These are phyloP conservation scores for Auricularia sp. DNA, from an alignment of 768 basidiomycete species.

Conservation along the genomic window DNA sequence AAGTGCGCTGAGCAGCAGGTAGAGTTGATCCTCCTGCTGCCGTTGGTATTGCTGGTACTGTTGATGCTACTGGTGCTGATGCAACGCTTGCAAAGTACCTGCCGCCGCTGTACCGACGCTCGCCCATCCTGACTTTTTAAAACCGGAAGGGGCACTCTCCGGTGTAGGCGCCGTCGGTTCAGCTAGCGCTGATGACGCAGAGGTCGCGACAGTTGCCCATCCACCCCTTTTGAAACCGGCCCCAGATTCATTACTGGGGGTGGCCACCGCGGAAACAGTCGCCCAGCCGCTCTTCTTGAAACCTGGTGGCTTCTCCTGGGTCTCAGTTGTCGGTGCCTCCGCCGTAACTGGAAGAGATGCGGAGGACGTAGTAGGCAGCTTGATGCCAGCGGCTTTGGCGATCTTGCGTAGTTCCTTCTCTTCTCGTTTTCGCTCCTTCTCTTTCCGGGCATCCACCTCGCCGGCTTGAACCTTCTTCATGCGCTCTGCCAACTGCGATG, in stretches of 20 bases:
- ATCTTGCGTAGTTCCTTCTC: slow-evolving; percentile 79
- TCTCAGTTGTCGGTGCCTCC: slow-evolving; percentile 8
- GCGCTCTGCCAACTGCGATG: not conserved
- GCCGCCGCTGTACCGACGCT: no score
- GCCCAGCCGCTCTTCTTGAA: slow-evolving; percentile 44
- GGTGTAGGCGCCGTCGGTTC: not conserved
- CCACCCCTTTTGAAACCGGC: slow-evolving; percentile 6
- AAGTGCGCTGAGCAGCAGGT: not conserved
- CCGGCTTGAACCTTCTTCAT: slow-evolving; percentile 41
- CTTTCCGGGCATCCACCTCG: slow-evolving; percentile 64
- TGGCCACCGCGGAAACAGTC: slow-evolving; percentile 26
- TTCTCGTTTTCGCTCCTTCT: slow-evolving; percentile 78
- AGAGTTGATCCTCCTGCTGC: not conserved
- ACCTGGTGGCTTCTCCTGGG: slow-evolving; percentile 16
- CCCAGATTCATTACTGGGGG: slow-evolving; percentile 5
- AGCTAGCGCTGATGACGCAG: slow-evolving; percentile 5
- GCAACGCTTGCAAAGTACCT: not conserved
- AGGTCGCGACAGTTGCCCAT: slow-evolving; percentile 13
- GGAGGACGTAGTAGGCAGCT: slow-evolving; percentile 31
- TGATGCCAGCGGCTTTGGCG: slow-evolving; percentile 73
- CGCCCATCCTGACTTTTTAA: no score
- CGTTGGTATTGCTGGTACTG: not conserved
- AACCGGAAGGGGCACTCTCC: not conserved
- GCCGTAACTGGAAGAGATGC: slow-evolving; percentile 10
- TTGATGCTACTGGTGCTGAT: not conserved